These are phyloP conservation scores for Senecio squalidus DNA, from an alignment of 140 eudicot species.

Conservation along the genomic window DNA sequence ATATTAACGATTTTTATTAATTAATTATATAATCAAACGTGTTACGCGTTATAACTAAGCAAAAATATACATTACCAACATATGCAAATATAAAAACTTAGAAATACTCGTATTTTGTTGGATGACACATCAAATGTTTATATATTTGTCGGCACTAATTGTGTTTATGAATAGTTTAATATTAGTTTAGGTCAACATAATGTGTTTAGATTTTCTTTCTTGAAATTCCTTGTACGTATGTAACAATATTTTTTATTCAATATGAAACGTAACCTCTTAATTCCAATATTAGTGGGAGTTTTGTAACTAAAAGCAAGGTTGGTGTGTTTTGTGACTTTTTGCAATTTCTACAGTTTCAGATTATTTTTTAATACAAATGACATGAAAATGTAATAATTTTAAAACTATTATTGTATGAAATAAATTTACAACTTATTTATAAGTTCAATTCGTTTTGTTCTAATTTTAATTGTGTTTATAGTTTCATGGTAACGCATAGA, in stretches of 20 bases:
- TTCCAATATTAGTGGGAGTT: conserved; percentile 21
- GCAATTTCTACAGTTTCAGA: not conserved
- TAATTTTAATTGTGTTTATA: no score
- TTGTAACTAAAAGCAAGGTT: conserved; percentile 26
- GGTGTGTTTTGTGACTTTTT: conserved; percentile 21
- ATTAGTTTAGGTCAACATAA: not conserved
- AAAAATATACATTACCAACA: not conserved
- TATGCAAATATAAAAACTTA: not conserved
- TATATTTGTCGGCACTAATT: not conserved
- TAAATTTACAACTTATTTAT: no score
- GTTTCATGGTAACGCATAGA: no score
- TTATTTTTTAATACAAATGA: no score
- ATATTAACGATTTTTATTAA: no score
- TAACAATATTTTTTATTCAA: conserved; percentile 4
- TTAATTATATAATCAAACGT: no score
- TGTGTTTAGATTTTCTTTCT: conserved; percentile 26
- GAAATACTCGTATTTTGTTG: not conserved
- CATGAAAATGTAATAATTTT: no score
- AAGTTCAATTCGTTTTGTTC: no score
- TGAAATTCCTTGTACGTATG: conserved; percentile 29
- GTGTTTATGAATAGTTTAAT: not conserved
- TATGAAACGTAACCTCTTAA: conserved; percentile 21
- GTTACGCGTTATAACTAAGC: not conserved
- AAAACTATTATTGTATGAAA: no score
- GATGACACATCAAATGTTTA: not conserved